Conservation (phyloP, 495 filamentous ascomycete species). For the Chaetomium fimeti region DNA sequence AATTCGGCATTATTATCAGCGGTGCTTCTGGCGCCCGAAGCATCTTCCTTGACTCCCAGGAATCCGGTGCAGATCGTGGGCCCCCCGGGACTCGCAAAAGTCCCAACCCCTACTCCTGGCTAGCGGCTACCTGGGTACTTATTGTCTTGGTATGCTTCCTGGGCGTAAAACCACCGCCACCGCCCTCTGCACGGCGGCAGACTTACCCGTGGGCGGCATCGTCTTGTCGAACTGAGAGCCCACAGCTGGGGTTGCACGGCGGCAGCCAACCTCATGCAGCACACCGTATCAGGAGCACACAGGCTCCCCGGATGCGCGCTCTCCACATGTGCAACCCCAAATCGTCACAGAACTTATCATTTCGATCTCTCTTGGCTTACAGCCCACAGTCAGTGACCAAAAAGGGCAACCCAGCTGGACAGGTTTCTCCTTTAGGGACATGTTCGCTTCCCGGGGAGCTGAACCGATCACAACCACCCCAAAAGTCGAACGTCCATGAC, state of each 20-base stretch:
- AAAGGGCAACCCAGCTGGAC: background rate
- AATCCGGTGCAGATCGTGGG: background rate
- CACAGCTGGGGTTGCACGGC: conserved; percentile 9
- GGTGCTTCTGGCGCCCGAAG: background rate
- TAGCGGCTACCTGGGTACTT: too few species aligned
- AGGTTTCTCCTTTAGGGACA: background rate
- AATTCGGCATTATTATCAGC: conserved; percentile 1
- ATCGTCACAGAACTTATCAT: background rate
- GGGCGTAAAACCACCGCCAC: background rate
- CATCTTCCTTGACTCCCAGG: conserved; percentile 1
- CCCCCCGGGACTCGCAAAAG: background rate
- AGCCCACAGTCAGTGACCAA: background rate
- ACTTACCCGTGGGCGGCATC: background rate
- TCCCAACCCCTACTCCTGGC: background rate
- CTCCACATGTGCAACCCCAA: conserved; percentile 7
- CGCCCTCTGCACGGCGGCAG: background rate
- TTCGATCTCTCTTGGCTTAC: background rate
- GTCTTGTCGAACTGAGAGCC: background rate
- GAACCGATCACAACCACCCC: background rate
- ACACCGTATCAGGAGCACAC: conserved; percentile 1
- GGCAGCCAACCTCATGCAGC: conserved; percentile 1
- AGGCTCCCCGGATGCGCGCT: background rate
- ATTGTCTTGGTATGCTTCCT: background rate
- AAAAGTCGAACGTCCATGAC: background rate
- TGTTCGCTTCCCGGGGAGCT: background rate